These are phyloP conservation scores for Olyra latifolia DNA, from an alignment of 176 grass and related monocot genomes.

Conservation along the genomic window DNA sequence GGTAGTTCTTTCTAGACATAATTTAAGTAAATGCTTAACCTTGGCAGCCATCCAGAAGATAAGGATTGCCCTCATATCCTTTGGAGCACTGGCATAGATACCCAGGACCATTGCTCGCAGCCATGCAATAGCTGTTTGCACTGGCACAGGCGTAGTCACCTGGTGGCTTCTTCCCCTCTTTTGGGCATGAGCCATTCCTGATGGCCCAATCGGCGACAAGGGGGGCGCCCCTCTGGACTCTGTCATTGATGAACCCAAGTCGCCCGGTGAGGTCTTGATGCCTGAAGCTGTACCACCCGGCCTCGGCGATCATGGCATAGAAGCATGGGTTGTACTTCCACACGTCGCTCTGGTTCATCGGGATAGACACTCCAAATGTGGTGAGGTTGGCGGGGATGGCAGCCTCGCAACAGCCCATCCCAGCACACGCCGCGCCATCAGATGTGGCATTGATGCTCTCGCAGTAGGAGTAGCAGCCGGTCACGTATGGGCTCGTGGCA, in stretches of 20 bases:
- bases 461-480: conserved; percentile 48
- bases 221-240: conserved; percentile 10
- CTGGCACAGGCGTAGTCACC: conserved; percentile 21
- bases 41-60: conserved; percentile 32
- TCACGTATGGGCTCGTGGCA: background rate
- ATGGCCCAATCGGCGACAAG: conserved; percentile 21
- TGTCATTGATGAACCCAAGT: conserved; percentile 5
- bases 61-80: conserved; percentile 41
- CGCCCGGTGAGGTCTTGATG: conserved; percentile 2
- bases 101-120: conserved; percentile 21
- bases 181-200: conserved; percentile 33
- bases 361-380: background rate
- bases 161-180: background rate
- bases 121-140: conserved; percentile 23
- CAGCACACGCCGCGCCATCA: background rate
- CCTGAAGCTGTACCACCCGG: conserved; percentile 33
- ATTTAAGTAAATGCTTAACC: conserved; percentile 23
- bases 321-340: conserved; percentile 29
- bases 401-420: conserved; percentile 41
- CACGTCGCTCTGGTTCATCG: background rate
- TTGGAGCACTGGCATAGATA: conserved; percentile 39
- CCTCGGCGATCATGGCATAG: conserved; percentile 23
- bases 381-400: conserved; percentile 20
- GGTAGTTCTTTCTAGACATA: too few species aligned
- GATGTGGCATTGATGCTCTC: conserved; percentile 21